Conservation (phyloP, 2,329 filamentous ascomycete species). For the Sporothrix humicola region DNA sequence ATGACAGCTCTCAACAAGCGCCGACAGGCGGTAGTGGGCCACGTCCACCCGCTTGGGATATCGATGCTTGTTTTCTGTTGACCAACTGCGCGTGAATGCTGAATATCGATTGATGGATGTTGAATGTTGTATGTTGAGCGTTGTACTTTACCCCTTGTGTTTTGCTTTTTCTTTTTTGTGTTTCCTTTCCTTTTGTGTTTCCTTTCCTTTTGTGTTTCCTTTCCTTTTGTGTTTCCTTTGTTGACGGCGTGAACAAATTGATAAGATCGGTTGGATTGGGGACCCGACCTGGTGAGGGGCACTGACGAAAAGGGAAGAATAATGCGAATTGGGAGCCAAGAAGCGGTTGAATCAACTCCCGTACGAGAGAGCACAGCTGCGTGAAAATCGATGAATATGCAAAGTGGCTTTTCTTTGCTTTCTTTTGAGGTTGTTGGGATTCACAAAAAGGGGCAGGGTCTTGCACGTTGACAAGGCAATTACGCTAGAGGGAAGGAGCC, state of each 20-base stretch:
- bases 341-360: background rate
- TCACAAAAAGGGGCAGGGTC: background rate
- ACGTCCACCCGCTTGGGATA: background rate
- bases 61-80: background rate
- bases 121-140: too few relatives aligned
- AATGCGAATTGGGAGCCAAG: background rate
- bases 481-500: background rate
- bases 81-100: too few relatives aligned
- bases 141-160: background rate
- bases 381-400: background rate
- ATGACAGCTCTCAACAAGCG: background rate
- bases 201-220: background rate
- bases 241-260: background rate
- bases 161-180: background rate
- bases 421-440: background rate
- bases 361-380: background rate
- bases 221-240: background rate
- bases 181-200: background rate
- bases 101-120: too few relatives aligned
- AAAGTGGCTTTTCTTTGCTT: background rate
- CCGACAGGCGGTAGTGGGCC: background rate
- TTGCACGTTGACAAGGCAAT: background rate
- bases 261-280: slow-evolving; percentile 19
- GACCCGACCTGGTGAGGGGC: background rate
- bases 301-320: background rate